Base-by-base conservation (phyloP, 2,329 filamentous ascomycete species). In the Beauveria scarabaeidicola region DNA sequence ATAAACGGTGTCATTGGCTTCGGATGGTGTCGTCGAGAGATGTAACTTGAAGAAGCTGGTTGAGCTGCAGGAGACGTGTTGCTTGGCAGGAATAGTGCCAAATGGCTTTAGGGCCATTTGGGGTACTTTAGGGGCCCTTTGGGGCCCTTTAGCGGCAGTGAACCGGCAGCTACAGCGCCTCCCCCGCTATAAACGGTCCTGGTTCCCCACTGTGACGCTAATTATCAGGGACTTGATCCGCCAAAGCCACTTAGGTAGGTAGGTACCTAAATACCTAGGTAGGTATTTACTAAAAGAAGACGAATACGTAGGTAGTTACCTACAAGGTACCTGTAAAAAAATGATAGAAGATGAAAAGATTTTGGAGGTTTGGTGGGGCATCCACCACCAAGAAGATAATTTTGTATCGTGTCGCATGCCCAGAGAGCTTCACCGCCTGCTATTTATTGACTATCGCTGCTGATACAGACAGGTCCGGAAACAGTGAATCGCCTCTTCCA, bases 301-400 rank as follows among this genome's bases (percentile, higher is more conserved):
- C n/a, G 38, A 4, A 4, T 40, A 10, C 7, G n/a, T 40, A 4
- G 38, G 13, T 6, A 40, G 38, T 6, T 6, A 13, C 38, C 8
- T 9, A 9, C 38, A 15, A 15, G 38, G 38, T 6, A 40, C 8
- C 13, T 10, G 29, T 10, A 10, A 10, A 40, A 40, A 40, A 40
- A 40, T 9, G 15, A 40, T 40, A 10, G n/a, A 27, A 27, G 15
- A 17, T 9, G 3, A 29, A 58, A 44, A 52, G 7, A 17, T 38
- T 59, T 59, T 23, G 40, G 25, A 52, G 47, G 13, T 32, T 54
- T 56, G 51, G 52, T 44, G 58, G 51, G 52, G 52, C 48, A 59
- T 41, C 38, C 13, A 43, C 8, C 55, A 29, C 15, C 36, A 50
- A 25, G n/a, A 40, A 11, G 27, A 52, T 19, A 52, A 46, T 51